Base-by-base conservation (phyloP, 495 filamentous ascomycete species). In the Hypomontagnella monticulosa region DNA sequence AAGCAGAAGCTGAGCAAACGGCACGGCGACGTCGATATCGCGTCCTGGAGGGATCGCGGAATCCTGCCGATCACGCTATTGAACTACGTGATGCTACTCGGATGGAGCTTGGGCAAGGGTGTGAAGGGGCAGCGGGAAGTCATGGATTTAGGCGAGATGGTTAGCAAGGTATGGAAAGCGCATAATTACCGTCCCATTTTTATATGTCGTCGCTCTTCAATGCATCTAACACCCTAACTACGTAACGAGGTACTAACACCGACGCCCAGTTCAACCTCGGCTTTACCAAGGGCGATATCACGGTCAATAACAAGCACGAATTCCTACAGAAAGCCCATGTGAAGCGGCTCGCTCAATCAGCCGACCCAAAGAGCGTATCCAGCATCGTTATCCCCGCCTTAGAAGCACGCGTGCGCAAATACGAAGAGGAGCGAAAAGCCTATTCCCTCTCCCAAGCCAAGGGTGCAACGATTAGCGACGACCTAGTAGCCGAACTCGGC, bases 1-100 rank as follows among this genome's bases (percentile, higher is more conserved):
- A 82, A 86, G 8, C 87, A 92, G 64, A 99, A 99, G 75, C 81
- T 98, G 41, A 97, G 93, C 79, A 99, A 99, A 75, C 86, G 95
- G 33, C 87, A 90, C 32, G 79, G 83, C 1, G 89, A 90, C 54
- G 85, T 91, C 23, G 85, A 91, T 72, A 82, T 97, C 15, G 76
- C 80, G 3, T 84, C 80, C 19, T 95, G 91, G 76, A 81, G 85
- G 54, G 85, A 91, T 40, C 73, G 82, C 32, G 88, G 88, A 4
- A 83, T 93, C 51, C 85, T 96, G 34, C 87, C 95, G 0, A 82
- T 88, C 20, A 82, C 90, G 0, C 76, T 99, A 27, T 79, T 88
- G 18, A 97, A 98, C 73, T 97, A 93, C 77, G 85, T 91, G 19
- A 85, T 91, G 9, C 80, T 97, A 7, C 76, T 97, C 33, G 95